Evolutionary conservation across 805 yeast genomes (phyloP), one percentile per base, ranked within the genome.

Genomic region (Yamadazyma scolyti): DNA sequence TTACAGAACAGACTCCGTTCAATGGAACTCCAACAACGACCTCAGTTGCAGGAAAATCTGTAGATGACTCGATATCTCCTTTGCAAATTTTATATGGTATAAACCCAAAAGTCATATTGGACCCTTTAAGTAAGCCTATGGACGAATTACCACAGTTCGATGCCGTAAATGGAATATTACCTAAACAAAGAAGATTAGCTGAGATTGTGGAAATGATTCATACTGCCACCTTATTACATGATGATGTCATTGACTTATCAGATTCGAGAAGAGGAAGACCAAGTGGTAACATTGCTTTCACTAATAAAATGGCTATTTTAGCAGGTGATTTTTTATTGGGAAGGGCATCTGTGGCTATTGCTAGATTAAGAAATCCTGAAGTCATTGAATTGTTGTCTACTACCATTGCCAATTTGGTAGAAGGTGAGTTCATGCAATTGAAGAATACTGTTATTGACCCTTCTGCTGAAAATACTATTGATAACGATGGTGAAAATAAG

Each of bases 191-290:
- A 43, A 73, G 98, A 36, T 69, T 93, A 33, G 97, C 98, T 1
- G 98, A 93, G 61, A 90, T 93, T 48, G 96, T 90, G 7, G 98
- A 93, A 61, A 85, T 93, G 95, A 93, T 93, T 43, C 98, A 93
- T 57, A 93, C 97, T 1, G 97, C 98, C 3, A 83, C 95, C 9
- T 64, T 93, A 42, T 71, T 93, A 33, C 98, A 93, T 56, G 98
- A 93, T 60, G 98, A 93, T 56, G 98, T 93, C 39, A 90, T 93
- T 47, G 98, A 93, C 61, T 71, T 79, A 27, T 77, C 89, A 0
- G 97, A 85, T 49, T 74, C 90, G 20, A 72, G 98, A 54, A 71
- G 98, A 42, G 95, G 96, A 25, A 73, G 85, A 50, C 94, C 94
- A 14, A 77, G 85, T 42, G 97, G 97, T 1, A 93, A 93, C 60